Conservation (phyloP, 352 stramenopile genomes). For the Thraustochytrium sp. region DNA sequence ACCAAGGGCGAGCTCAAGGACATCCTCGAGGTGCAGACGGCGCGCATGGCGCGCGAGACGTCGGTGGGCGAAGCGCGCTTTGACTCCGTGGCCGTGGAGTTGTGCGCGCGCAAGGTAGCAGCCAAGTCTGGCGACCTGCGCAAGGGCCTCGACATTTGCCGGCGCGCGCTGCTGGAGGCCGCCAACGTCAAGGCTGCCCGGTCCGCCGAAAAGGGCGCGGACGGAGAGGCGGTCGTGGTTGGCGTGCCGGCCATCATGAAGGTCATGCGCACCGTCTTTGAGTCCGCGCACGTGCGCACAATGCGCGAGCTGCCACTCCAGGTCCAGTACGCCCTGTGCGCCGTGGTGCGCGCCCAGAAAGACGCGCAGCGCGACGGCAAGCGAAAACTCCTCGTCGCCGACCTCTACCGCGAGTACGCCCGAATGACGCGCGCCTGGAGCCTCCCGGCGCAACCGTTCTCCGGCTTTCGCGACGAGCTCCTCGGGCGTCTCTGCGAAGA, state of each 20-base stretch:
- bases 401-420: not conserved
- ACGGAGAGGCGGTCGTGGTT: not conserved
- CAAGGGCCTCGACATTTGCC: constrained; percentile 20
- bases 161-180: not conserved
- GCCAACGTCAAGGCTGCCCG: not conserved
- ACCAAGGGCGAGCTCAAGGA: not conserved
- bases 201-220: not conserved
- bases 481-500: not conserved
- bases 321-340: not conserved
- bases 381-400: not conserved
- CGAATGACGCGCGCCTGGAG: not conserved
- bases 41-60: not conserved
- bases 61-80: not conserved
- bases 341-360: not conserved
- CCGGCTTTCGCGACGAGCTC: not conserved
- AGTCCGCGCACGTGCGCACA: not conserved
- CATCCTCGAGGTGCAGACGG: not conserved
- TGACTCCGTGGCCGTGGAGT: not conserved
- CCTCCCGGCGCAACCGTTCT: not conserved
- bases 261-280: not conserved
- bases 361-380: not conserved
- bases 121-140: constrained; percentile 24
- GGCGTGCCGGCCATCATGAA: not conserved
- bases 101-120: constrained; percentile 31
- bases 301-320: not conserved